Base-by-base conservation (phyloP, 352 stramenopile species). In the Halophytophthora batemanensis region DNA sequence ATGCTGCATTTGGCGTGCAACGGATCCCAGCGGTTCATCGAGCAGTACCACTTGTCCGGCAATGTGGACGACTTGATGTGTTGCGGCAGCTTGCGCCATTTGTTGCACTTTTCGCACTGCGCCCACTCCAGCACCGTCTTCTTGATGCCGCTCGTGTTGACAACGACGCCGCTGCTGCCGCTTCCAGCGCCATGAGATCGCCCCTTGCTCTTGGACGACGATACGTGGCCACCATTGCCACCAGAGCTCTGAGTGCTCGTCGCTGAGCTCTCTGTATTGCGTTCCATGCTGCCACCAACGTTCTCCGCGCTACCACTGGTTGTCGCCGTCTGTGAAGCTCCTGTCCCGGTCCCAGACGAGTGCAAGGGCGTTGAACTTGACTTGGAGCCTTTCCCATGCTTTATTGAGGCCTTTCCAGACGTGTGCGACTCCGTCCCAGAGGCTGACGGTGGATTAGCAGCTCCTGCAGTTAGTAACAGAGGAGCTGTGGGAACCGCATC, bases 21-120 rank as follows among this genome's bases (percentile, higher is more conserved):
- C n/a, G 77, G 59, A 61, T 98, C 94, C 81, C 92, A 98, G 25
- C 87, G 79, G 66, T 99, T 99, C 77, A 98, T 89, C 17, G 88
- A 83, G 68, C 96, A 99, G 58, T 96, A 98, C 96, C 96, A 99
- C 53, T 96, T 87, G 59, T 98, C 90, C 5, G 95, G 95, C 13
- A 99, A 75, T 21, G 75, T 93, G 8, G 92, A 90, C 19, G 85
- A 88, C 55, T 98, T 90, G 42, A 98, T 91, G 57, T 87, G 77
- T 15, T 78, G 77, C 1, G 96, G 93, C 17, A 99, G 61, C 53
- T 97, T 95, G 40, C 96, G 88, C 96, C 96, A 99, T 65, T 98
- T 98, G 45, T 90, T 82, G 73, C 96, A 99, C 48, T 87, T 87
- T 50, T 98, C 96, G 67, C 96, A 98, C 62, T 98, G 87, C 0